Conservation (phyloP, 768 basidiomycete species). For the Rhodotorula taiwanensis region DNA sequence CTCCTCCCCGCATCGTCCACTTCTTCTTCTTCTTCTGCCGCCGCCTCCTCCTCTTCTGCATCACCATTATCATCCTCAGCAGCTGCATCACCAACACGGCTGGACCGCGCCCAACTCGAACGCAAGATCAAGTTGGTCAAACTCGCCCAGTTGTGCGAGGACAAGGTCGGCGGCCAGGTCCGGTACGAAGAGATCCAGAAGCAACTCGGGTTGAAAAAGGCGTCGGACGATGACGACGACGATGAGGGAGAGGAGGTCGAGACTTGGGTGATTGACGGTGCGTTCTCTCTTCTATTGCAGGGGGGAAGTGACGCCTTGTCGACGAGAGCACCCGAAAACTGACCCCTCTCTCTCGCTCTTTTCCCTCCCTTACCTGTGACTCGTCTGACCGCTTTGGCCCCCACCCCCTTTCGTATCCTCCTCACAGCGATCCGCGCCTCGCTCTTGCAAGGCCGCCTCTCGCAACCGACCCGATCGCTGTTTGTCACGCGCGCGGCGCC, state of each 20-base stretch:
- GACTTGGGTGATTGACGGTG: conserved; percentile 81
- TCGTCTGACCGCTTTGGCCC: too few relatives aligned
- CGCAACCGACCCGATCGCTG: conserved; percentile 67
- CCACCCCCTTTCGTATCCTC: background rate
- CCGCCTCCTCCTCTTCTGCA: too few relatives aligned
- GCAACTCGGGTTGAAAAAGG: conserved; percentile 50
- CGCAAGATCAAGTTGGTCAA: conserved; percentile 72
- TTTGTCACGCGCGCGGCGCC: conserved; percentile 67
- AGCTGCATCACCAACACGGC: too few relatives aligned
- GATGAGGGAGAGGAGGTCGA: conserved; percentile 57
- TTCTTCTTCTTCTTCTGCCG: too few relatives aligned
- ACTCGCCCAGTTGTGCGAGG: conserved; percentile 68
- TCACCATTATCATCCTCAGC: too few relatives aligned
- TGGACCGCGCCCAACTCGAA: conserved; percentile 58
- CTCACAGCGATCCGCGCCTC: conserved; percentile 67
- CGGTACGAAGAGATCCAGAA: conserved; percentile 64
- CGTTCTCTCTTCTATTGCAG: conserved; percentile 27
- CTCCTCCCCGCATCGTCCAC: too few relatives aligned
- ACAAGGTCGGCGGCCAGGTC: conserved; percentile 66
- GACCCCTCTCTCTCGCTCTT: background rate
- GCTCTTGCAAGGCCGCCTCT: conserved; percentile 72
- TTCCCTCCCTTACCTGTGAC: background rate
- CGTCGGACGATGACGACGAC: conserved; percentile 47
- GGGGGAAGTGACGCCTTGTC: background rate
- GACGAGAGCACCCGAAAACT: too few relatives aligned